phyloP scores from a whole-genome alignment of 345 rosid genomes.

The Eucalyptus erythrocorys region DNA sequence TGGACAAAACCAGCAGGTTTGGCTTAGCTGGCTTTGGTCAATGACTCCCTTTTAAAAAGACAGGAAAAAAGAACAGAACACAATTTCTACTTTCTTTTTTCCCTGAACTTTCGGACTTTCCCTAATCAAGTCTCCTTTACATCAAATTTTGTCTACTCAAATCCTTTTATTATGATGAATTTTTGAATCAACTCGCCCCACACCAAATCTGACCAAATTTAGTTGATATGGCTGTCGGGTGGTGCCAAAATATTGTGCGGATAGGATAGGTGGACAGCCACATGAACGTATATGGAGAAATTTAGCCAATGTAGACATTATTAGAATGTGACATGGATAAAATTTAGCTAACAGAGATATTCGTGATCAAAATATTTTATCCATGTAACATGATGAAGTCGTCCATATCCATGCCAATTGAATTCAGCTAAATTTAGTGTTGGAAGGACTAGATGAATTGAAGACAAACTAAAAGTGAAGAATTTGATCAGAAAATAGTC shows the following conservation, averaged over 20 bases:
- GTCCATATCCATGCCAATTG: accelerated
- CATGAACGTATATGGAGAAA: neutral
- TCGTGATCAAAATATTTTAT: neutral
- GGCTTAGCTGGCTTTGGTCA: neutral
- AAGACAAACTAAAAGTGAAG: accelerated
- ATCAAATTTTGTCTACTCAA: neutral
- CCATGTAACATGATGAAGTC: neutral
- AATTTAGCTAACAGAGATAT: neutral
- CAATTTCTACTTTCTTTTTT: neutral
- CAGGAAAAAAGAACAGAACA: neutral
- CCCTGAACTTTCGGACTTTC: neutral
- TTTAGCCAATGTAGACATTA: neutral
- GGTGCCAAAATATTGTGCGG: neutral
- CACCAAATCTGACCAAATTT: neutral
- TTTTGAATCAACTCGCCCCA: neutral
- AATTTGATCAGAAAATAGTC: neutral
- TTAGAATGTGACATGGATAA: neutral
- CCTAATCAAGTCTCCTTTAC: neutral
- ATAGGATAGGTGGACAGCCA: neutral
- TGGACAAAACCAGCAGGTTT: neutral
- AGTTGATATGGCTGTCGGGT: neutral
- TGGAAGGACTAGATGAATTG: neutral
- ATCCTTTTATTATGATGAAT: neutral
- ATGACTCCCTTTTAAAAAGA: neutral
- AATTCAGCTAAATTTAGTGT: neutral